phyloP scores from a whole-genome alignment of 306 rosid genomes.

The Ormosia semicastrata region DNA sequence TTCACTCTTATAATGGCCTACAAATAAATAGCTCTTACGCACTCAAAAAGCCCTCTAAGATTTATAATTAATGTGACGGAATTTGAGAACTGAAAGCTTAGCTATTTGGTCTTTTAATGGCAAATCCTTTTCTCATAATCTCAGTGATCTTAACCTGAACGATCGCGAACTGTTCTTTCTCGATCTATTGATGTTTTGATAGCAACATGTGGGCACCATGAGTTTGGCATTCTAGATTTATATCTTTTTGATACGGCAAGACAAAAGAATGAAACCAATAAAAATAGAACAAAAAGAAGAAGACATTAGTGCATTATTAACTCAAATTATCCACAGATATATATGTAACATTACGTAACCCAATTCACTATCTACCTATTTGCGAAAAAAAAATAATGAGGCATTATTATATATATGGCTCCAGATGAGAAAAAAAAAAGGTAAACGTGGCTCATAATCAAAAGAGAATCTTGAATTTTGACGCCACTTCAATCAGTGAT shows the following conservation, averaged over 20 bases:
- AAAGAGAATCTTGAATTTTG: neutral
- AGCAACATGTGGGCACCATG: slow-evolving; percentile 29
- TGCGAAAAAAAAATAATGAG: no score
- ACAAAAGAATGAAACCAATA: slow-evolving; percentile 42
- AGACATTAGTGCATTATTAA: slow-evolving; percentile 37
- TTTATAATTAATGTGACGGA: neutral
- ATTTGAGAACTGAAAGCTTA: neutral
- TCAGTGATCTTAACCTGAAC: neutral
- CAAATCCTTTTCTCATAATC: neutral
- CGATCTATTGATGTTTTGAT: slow-evolving; percentile 3
- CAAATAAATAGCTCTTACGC: slow-evolving; percentile 22
- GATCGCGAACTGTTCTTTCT: neutral
- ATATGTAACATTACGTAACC: neutral
- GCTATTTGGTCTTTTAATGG: neutral
- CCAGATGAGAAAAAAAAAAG: neutral
- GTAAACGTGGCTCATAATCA: neutral
- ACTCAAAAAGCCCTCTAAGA: neutral
- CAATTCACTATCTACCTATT: neutral
- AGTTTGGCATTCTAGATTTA: slow-evolving; percentile 21
- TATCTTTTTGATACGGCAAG: slow-evolving; percentile 26
- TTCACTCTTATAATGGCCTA: neutral
- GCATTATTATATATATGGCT: neutral
- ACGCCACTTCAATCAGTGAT: neutral
- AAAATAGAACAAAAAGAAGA: slow-evolving; percentile 32
- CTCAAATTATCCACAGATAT: slow-evolving; percentile 6